Percentiles rank a stretch among this genome's conserved stretches.
These are phyloP conservation scores for Triticum dicoccoides DNA, from an alignment of 176 grass and related monocot genomes.

Conservation along the genomic window DNA sequence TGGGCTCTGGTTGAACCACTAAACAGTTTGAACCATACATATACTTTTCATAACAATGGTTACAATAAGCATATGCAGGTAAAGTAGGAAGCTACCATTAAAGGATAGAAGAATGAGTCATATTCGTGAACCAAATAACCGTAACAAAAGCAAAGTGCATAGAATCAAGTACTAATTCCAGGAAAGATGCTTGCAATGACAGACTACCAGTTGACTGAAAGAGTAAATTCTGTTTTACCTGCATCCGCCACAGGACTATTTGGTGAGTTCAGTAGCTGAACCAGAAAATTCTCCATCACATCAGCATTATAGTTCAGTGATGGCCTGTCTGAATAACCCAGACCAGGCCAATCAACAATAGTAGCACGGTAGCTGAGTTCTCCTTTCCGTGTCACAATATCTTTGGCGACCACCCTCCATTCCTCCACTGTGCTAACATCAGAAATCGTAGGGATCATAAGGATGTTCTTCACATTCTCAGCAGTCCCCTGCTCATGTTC, in stretches of 20 bases:
- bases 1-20: not conserved
- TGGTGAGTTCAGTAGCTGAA: slow-evolving; percentile 71
- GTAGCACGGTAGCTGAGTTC: slow-evolving; percentile 68
- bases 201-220: not conserved
- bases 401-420: slow-evolving; percentile 72
- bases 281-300: slow-evolving; percentile 89
- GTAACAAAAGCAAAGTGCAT: not conserved
- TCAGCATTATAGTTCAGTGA: slow-evolving; percentile 85
- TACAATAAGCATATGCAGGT: not conserved
- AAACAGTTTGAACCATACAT: not conserved
- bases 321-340: slow-evolving; percentile 94
- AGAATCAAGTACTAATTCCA: not conserved
- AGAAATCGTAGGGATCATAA: slow-evolving; percentile 95
- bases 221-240: slow-evolving; percentile 51
- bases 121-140: not conserved
- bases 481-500: slow-evolving; percentile 46
- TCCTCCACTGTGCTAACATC: slow-evolving; percentile 97
- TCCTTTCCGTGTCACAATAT: slow-evolving; percentile 68
- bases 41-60: not conserved
- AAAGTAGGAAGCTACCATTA: not conserved
- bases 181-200: not conserved
- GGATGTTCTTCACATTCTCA: slow-evolving; percentile 72
- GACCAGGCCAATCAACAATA: slow-evolving; percentile 95
- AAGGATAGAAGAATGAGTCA: not conserved
- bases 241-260: slow-evolving; percentile 67